These are phyloP conservation scores for Breviolum minutum DNA, from an alignment of 73 alveolate genomes.

Conservation along the genomic window DNA sequence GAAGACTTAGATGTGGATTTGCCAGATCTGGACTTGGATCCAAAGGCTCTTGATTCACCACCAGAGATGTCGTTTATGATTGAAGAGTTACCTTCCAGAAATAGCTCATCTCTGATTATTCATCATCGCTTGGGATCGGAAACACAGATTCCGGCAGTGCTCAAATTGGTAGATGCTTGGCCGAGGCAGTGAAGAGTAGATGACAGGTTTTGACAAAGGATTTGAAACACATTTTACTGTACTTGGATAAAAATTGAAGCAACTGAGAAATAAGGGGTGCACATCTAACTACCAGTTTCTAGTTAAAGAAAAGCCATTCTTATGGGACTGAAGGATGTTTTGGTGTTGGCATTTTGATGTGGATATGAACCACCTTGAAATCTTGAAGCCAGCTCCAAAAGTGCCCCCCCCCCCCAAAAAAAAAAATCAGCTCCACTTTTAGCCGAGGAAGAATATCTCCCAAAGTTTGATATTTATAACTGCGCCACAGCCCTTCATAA, in stretches of 20 bases:
- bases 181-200: neutral
- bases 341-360: too few relatives aligned
- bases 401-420: too few relatives aligned
- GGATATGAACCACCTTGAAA: too few relatives aligned
- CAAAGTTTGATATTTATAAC: slow-evolving; percentile 63
- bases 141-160: slow-evolving; percentile 60
- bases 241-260: too few relatives aligned
- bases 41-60: slow-evolving; percentile 18
- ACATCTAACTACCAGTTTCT: too few relatives aligned
- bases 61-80: slow-evolving; percentile 68
- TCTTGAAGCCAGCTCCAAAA: too few relatives aligned
- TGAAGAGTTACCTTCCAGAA: slow-evolving; percentile 74
- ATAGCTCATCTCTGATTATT: slow-evolving; percentile 69
- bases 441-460: slow-evolving; percentile 39
- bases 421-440: too few relatives aligned
- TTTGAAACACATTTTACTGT: too few relatives aligned
- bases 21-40: slow-evolving; percentile 35
- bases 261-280: too few relatives aligned
- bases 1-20: slow-evolving; percentile 33
- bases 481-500: slow-evolving; percentile 83
- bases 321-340: too few relatives aligned
- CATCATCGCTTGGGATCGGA: slow-evolving; percentile 89
- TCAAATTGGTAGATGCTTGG: slow-evolving; percentile 60
- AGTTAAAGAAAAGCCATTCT: too few relatives aligned
- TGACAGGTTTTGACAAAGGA: neutral